Evolutionary conservation across 345 rosid genomes (phyloP), one percentile per base, ranked within the genome.

Genomic region (Clarkia xantiana): DNA sequence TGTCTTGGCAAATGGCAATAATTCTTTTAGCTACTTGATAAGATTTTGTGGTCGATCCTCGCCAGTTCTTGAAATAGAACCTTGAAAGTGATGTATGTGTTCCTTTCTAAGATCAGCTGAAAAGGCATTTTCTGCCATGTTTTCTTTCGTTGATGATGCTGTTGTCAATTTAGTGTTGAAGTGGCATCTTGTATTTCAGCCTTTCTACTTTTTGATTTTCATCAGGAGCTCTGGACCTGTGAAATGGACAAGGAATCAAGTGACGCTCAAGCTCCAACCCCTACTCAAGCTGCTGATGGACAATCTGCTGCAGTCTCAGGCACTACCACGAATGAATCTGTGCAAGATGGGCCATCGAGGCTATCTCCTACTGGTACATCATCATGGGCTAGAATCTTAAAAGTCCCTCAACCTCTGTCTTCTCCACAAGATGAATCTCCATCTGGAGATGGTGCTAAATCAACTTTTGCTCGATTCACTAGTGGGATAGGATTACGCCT

Each of bases 311-410:
- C 64, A 55, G 47, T 65, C 42, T 55, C 65, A 16, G 81, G 63
- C 50, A 52, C 77, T 45, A 70, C 52, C 48, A 54, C 44, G 10
- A 56, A 67, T 53, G 72, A 58, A 61, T 63, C 79, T 49, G 57
- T 74, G 12, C 63, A 46, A 53, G 89, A 76, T 45, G 73, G 72
- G 2, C 62, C 76, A 14, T 63, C 90, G 10, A 86, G 77, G 65
- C 71, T 82, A 49, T 66, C 94, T 53, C 48, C 94, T 25, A 61
- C 84, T 48, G 77, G 74, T 43, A 54, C 76, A 62, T 61, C 93
- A 40, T 71, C 95, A 13, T 77, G 94, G 94, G 86, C 95, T 49
- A 83, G 65, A 57, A 76, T 58, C 55, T 73, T 77, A 57, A 85
- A 76, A 55, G 63, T 85, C 60, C 75, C 86, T 0, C 82, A 79